Evolutionary conservation across 2,329 filamentous ascomycete genomes (phyloP), one percentile per base, ranked within the genome.

Genomic region (Cercospora canescens): DNA sequence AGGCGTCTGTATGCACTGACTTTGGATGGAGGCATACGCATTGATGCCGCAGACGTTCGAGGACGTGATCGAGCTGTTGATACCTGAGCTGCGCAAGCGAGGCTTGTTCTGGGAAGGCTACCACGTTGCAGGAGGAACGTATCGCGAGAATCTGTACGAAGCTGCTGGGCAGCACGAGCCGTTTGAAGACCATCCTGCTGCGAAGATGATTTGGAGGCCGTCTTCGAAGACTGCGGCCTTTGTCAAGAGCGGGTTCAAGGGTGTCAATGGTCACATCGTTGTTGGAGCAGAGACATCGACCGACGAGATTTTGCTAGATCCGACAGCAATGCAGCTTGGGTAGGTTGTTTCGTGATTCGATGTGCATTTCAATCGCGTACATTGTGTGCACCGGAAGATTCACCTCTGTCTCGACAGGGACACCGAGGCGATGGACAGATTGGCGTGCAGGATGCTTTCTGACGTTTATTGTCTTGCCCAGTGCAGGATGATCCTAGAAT

Each of bases 41-140:
- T 78, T 90, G n/a, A 88, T 89, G 71, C 89, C 89, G 0, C 84
- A 86, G 64, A 88, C 87, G 0, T 91, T 91, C 78, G 85, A 88
- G 65, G 89, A 91, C 69, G 86, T 91, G 12, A 84, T 88, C 45
- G 87, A 91, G 28, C 80, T 89, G 1, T 76, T 91, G 6, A 74
- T 91, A 1, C 89, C 89, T 0, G 89, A 91, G 70, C 79, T 92
- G 18, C 83, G 82, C 30, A 79, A 78, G 11, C 81, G 89, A 24
- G 87, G 88, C 0, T 73, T 88, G 5, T 88, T 89, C 75, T 87
- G 79, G 78, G 76, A 83, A 18, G 81, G 83, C 50, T 85, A 84
- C 71, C 80, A 82, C 6, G 85, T 87, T 2, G 83, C 84, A 1
- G 83, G 83, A 1, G 87, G 86, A 0, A 88, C 86, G 0, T 87